Percentiles rank a stretch among this genome's conserved stretches.
phyloP scores from a whole-genome alignment of 2,329 filamentous ascomycete species.

The Boeremia lycopersici region DNA sequence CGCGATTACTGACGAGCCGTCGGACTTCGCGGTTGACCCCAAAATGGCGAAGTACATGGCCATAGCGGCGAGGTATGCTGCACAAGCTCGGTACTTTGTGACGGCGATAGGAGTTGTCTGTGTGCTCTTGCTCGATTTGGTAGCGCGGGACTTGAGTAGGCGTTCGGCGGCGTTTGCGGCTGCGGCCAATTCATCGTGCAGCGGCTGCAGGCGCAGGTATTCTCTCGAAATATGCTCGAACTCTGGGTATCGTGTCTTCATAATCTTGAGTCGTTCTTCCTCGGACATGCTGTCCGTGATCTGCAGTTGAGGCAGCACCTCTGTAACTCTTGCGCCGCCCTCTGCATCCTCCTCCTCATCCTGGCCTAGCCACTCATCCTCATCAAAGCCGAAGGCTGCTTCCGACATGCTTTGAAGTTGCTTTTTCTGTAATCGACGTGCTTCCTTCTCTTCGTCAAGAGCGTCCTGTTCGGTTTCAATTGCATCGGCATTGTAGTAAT shows the following conservation, averaged over 20 bases:
- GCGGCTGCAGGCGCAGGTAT: conserved; percentile 70
- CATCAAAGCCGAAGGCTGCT: conserved; percentile 91
- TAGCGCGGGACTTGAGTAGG: conserved; percentile 37
- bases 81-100: conserved; percentile 78
- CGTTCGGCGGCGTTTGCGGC: conserved; percentile 64
- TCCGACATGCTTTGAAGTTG: conserved; percentile 87
- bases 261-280: conserved; percentile 75
- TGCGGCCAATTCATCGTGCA: conserved; percentile 64
- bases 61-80: conserved; percentile 84
- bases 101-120: conserved; percentile 41
- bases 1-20: conserved; percentile 59
- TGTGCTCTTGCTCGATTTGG: conserved; percentile 29
- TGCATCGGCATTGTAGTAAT: conserved; percentile 89
- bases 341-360: conserved; percentile 55
- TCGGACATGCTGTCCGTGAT: conserved; percentile 79
- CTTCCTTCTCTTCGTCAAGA: conserved; percentile 89
- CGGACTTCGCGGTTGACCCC: conserved; percentile 73
- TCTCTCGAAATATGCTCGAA: conserved; percentile 86
- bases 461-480: conserved; percentile 76
- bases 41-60: conserved; percentile 94
- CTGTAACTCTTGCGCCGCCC: conserved; percentile 69
- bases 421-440: conserved; percentile 86
- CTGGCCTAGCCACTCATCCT: conserved; percentile 76
- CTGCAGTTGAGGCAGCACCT: conserved; percentile 83
- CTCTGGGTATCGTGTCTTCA: conserved; percentile 86